These are phyloP conservation scores for Fusarium coicis DNA, from an alignment of 2,329 filamentous ascomycete species.

Conservation along the genomic window DNA sequence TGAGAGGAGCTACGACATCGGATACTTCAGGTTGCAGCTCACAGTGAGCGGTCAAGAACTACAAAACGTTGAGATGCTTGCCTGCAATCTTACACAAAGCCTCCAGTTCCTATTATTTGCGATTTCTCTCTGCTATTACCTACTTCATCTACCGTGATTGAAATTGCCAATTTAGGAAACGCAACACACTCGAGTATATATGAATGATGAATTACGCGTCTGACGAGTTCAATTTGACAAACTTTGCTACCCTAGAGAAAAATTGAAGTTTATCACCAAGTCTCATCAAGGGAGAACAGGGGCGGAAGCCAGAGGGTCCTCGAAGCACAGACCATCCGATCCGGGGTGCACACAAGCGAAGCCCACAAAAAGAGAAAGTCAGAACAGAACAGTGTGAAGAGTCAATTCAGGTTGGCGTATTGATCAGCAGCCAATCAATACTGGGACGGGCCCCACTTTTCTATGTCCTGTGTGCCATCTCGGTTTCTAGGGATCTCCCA, in stretches of 20 bases:
- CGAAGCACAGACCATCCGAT: constrained; percentile 36
- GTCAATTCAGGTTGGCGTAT: background rate
- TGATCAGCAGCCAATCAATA: too few species aligned
- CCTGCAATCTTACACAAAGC: too few species aligned
- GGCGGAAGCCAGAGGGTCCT: constrained; percentile 1
- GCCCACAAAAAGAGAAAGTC: constrained; percentile 35
- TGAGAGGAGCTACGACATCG: too few species aligned
- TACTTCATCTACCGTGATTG: background rate
- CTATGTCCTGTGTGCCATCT: too few species aligned
- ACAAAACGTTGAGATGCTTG: background rate
- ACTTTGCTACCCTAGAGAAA: constrained; percentile 1
- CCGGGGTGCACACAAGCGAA: constrained; percentile 37
- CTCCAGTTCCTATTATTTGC: background rate
- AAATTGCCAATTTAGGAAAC: background rate
- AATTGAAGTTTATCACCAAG: background rate
- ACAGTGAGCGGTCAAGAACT: background rate
- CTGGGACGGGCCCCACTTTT: too few species aligned
- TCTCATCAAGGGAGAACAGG: constrained; percentile 19
- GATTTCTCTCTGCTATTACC: too few species aligned
- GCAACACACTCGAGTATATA: background rate
- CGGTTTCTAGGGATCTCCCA: too few species aligned
- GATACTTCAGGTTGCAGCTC: too few species aligned
- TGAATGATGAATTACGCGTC: background rate
- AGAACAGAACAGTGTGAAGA: constrained; percentile 4
- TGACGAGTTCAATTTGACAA: background rate